Evolutionary conservation across 2,329 filamentous ascomycete genomes (phyloP).

Genomic region (Lithohypha guttulata): DNA sequence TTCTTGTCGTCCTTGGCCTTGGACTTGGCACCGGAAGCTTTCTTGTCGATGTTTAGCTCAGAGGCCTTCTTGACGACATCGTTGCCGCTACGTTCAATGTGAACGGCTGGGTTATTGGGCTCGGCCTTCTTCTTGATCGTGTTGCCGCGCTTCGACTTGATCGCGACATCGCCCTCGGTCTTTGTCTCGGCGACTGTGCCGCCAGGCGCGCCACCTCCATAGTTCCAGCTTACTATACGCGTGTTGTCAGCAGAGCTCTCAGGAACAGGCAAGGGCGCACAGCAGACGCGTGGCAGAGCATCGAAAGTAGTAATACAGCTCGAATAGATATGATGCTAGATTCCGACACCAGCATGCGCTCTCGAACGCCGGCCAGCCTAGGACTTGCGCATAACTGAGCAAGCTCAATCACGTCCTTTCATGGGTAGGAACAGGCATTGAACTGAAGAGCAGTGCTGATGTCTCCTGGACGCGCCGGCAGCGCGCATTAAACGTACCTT

Average conservation of each 20-base stretch:
- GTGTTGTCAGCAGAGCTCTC: too few relatives aligned
- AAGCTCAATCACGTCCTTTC: too few relatives aligned
- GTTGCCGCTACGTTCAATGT: slow-evolving; percentile 48
- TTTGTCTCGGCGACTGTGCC: slow-evolving; percentile 49
- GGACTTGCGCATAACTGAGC: too few relatives aligned
- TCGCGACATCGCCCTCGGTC: slow-evolving; percentile 48
- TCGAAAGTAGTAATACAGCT: too few relatives aligned
- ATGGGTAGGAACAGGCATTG: too few relatives aligned
- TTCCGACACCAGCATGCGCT: too few relatives aligned
- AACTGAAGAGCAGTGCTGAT: not conserved
- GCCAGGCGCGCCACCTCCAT: slow-evolving; percentile 44
- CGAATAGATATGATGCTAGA: too few relatives aligned
- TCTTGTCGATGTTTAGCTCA: slow-evolving; percentile 48
- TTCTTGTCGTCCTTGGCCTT: slow-evolving; percentile 19
- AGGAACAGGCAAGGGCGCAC: too few relatives aligned
- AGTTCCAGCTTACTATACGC: slow-evolving; percentile 59
- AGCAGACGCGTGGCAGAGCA: too few relatives aligned
- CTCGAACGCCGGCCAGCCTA: too few relatives aligned
- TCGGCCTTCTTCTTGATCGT: slow-evolving; percentile 54
- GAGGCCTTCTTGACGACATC: slow-evolving; percentile 55
- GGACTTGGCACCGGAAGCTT: slow-evolving; percentile 20
- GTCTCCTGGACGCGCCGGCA: not conserved
- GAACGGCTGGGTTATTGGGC: slow-evolving; percentile 50
- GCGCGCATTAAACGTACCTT: slow-evolving; percentile 31
- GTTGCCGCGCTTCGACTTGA: slow-evolving; percentile 52